Base-by-base conservation (phyloP, 1,139 yeast species). In the Diutina pseudorugosa region DNA sequence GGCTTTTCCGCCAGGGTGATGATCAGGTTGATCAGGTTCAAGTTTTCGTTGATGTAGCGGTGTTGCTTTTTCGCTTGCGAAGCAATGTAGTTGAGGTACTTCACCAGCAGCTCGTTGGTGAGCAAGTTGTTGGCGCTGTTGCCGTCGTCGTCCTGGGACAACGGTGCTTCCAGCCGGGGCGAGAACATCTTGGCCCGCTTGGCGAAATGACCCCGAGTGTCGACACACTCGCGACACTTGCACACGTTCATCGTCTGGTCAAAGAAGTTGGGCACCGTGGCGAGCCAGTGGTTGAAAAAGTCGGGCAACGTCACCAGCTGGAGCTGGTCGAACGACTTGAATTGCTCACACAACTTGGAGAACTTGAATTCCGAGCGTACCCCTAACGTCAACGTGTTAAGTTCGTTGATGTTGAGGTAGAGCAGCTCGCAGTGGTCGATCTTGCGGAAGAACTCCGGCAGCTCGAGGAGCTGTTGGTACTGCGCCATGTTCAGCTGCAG, bases 221-320 rank as follows among this genome's bases (percentile, higher is more conserved):
- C 44, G 14, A 53, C 51, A 50, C 69, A 65, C 1, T 53, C 53
- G 4, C 33, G 7, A 49, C 69, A 65, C 2, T 56, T 41, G 52
- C 69, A 65, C n/a, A 5, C 48, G 33, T 23, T 51, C 41, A 50
- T 52, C 56, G 47, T 41, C 19, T 40, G 42, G 19, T 52, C 53
- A n/a, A 57, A 54, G 2, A 57, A 49, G 6, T 44, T 25, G 1
- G 62, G 59, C 19, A 63, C 56, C 27, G 56, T 56, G 4, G 54
- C 55, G n/a, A 59, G 50, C 67, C 67, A 65, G 33, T 59, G 60
- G 53, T 62, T 57, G 56, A 65, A 64, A 50, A 63, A 65, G 54
- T 65, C 69, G 1, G 69, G 69, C 16, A 65, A 55, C 2, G 57
- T 55, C 30, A 65, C 53, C 25, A 57, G 57, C 8, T 54, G 47